Evolutionary conservation across 2,329 filamentous ascomycete genomes (phyloP).

Genomic region (Hypoxylon sp.): DNA sequence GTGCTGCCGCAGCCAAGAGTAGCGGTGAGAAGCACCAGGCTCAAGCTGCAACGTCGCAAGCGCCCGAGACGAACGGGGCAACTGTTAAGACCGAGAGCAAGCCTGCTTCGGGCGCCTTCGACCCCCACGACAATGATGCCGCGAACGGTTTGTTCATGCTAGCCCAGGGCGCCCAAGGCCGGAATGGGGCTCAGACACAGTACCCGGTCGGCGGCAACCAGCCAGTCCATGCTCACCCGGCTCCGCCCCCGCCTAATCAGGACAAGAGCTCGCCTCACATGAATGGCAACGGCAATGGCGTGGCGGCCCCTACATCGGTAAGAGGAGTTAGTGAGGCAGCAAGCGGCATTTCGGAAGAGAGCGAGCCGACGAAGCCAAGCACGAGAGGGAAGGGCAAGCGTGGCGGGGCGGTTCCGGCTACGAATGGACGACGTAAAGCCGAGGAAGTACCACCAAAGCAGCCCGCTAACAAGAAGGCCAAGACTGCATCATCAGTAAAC

Average conservation of each 20-base stretch:
- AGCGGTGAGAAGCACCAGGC: conserved; percentile 52
- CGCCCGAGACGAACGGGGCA: conserved; percentile 59
- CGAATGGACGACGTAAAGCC: conserved; percentile 79
- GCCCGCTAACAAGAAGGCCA: conserved; percentile 73
- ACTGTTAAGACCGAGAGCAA: conserved; percentile 59
- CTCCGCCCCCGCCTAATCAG: conserved; percentile 47
- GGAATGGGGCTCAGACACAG: conserved; percentile 61
- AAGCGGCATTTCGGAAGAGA: conserved; percentile 76
- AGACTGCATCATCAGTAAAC: conserved; percentile 54
- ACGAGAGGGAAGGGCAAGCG: conserved; percentile 76
- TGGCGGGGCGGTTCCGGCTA: conserved; percentile 53
- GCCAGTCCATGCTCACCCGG: conserved; percentile 59
- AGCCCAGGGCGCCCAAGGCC: conserved; percentile 69
- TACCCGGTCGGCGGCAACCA: conserved; percentile 57
- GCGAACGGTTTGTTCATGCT: conserved; percentile 94
- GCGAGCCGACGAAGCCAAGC: conserved; percentile 70
- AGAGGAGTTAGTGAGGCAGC: conserved; percentile 71
- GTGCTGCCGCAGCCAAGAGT: conserved; percentile 72
- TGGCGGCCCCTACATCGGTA: conserved; percentile 53
- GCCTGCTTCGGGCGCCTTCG: conserved; percentile 71
- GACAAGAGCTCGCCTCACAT: conserved; percentile 62
- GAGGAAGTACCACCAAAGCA: conserved; percentile 71
- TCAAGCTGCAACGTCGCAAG: conserved; percentile 59
- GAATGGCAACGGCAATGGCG: conserved; percentile 60
- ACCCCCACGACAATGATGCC: conserved; percentile 92